Conservation (phyloP, 2,329 filamentous ascomycete species). For the Chaetomiaceae sp. region DNA sequence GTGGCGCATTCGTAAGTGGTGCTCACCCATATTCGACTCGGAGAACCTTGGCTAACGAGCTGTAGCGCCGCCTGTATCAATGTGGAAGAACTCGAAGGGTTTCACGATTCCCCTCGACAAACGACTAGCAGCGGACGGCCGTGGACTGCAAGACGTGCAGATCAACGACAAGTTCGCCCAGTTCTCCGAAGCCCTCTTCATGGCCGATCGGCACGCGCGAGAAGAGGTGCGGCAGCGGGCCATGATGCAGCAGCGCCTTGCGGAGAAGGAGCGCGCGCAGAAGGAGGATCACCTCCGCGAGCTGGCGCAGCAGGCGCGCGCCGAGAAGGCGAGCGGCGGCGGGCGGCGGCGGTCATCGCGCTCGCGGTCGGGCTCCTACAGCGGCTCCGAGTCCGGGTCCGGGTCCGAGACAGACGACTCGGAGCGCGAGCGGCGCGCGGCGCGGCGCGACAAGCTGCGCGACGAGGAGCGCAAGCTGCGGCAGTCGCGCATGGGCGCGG, state of each 20-base stretch:
- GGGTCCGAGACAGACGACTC: conserved; percentile 56
- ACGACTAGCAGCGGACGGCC: conserved; percentile 85
- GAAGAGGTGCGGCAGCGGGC: conserved; percentile 92
- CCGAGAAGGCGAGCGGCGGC: conserved; percentile 58
- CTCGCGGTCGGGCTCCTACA: conserved; percentile 46
- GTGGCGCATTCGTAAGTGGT: conserved; percentile 63
- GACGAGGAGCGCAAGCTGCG: conserved; percentile 86
- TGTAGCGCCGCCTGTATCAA: conserved; percentile 72
- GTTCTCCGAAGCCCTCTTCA: conserved; percentile 89
- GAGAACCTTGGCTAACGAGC: background rate
- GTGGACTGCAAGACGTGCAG: conserved; percentile 83
- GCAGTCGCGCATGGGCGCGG: conserved; percentile 91
- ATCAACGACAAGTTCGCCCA: conserved; percentile 99
- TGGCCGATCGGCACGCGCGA: conserved; percentile 87
- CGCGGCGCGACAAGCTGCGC: conserved; percentile 68
- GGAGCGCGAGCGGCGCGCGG: conserved; percentile 68
- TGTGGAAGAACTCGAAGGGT: conserved; percentile 99
- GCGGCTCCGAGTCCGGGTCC: conserved; percentile 43
- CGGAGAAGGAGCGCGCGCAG: conserved; percentile 91
- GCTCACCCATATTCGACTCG: background rate
- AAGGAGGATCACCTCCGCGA: conserved; percentile 89
- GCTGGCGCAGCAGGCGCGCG: conserved; percentile 84
- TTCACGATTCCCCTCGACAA: conserved; percentile 96
- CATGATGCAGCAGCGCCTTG: conserved; percentile 90
- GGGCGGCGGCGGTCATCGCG: conserved; percentile 24